Evolutionary conservation across 257 asterid species (phyloP).

Genomic region (Solanum dulcamara): DNA sequence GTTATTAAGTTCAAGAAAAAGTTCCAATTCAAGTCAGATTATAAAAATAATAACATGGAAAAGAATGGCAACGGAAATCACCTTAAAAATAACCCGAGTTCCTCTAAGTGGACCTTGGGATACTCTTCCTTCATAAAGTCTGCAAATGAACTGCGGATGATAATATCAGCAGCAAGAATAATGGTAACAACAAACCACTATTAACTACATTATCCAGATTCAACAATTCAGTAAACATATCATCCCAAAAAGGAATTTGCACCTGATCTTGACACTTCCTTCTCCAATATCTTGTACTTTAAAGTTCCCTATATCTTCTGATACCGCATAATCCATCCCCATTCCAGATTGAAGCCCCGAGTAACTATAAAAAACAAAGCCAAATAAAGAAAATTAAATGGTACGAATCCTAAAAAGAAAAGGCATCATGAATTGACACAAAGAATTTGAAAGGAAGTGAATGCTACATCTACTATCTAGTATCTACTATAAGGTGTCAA

Average conservation of each 20-base stretch:
- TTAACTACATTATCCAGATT: background rate
- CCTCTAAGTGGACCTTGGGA: constrained; percentile 77
- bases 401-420: background rate
- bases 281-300: constrained; percentile 79
- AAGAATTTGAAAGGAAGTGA: background rate
- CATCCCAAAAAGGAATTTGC: background rate
- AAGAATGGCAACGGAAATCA: constrained; percentile 10
- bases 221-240: background rate
- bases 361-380: constrained; percentile 34
- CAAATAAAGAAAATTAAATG: background rate
- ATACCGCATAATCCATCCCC: constrained; percentile 26
- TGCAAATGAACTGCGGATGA: constrained; percentile 52
- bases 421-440: background rate
- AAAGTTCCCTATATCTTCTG: constrained; percentile 40
- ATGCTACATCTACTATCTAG: background rate
- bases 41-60: background rate
- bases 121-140: constrained; percentile 92
- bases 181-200: background rate
- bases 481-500: background rate
- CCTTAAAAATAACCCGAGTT: constrained; percentile 78
- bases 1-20: background rate
- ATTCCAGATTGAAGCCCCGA: constrained; percentile 47
- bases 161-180: constrained; percentile 33
- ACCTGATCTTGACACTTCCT: constrained; percentile 82
- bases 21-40: background rate